Evolutionary conservation across 305 asterid species (phyloP).

Genomic region (Fraxinus angustifolia): DNA sequence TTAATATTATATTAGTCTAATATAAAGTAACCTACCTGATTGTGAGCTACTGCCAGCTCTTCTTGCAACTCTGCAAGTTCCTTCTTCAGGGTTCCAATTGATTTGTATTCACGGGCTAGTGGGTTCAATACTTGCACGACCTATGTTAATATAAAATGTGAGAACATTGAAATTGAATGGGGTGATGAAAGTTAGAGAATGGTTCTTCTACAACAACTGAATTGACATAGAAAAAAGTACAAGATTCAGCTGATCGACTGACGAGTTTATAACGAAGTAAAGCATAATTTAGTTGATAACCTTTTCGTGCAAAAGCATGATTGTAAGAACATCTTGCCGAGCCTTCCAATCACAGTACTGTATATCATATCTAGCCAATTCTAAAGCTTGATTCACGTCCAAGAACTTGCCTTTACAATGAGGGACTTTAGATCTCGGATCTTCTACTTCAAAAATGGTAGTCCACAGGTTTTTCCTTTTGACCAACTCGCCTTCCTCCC

Average conservation of each 20-base stretch:
- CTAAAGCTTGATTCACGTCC: slow-evolving; percentile 72
- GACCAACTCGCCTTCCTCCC: slow-evolving; percentile 55
- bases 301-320: slow-evolving; percentile 89
- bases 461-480: slow-evolving; percentile 66
- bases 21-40: slow-evolving; percentile 43
- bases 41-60: slow-evolving; percentile 64
- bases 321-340: slow-evolving; percentile 74
- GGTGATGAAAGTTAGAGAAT: background rate
- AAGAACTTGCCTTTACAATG: slow-evolving; percentile 66
- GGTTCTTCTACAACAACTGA: background rate
- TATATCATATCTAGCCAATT: slow-evolving; percentile 75
- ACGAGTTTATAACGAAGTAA: background rate
- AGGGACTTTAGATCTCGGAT: slow-evolving; percentile 72
- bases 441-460: slow-evolving; percentile 71
- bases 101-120: slow-evolving; percentile 83
- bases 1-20: background rate
- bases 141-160: slow-evolving; percentile 26
- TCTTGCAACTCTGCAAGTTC: slow-evolving; percentile 80
- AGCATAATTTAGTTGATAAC: slow-evolving; percentile 25
- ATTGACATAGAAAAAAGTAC: background rate
- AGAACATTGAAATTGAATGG: background rate
- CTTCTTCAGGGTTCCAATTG: slow-evolving; percentile 73
- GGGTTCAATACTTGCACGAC: slow-evolving; percentile 88
- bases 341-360: slow-evolving; percentile 93
- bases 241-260: background rate